Conservation (phyloP, 2,329 filamentous ascomycete species). For the Cladosporium sp. region DNA sequence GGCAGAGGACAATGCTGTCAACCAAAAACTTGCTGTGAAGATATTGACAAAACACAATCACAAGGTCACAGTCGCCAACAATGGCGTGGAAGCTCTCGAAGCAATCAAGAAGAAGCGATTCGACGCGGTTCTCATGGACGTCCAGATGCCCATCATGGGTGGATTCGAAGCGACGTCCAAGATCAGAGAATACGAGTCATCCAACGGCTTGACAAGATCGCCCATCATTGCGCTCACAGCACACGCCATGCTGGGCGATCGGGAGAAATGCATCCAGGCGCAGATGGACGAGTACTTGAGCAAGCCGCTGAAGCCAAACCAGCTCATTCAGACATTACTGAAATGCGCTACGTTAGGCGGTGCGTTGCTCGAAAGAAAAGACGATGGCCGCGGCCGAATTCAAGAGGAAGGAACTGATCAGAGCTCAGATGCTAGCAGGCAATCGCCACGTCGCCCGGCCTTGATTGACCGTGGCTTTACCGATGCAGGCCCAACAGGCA, state of each 20-base stretch:
- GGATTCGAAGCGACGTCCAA: conserved; percentile 96
- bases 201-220: conserved; percentile 75
- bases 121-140: conserved; percentile 97
- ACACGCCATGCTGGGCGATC: conserved; percentile 97
- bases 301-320: conserved; percentile 93
- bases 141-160: conserved; percentile 99
- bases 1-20: conserved; percentile 96
- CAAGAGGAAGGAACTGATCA: conserved; percentile 25
- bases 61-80: conserved; percentile 87
- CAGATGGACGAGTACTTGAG: conserved; percentile 99
- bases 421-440: conserved; percentile 25
- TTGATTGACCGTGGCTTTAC: conserved; percentile 67
- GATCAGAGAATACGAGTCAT: conserved; percentile 91
- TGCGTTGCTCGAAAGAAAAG: conserved; percentile 75
- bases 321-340: conserved; percentile 95
- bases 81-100: conserved; percentile 89
- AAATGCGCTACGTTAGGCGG: conserved; percentile 93
- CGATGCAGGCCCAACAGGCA: conserved; percentile 61
- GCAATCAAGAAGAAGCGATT: conserved; percentile 90
- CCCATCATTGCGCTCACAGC: conserved; percentile 96
- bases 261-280: conserved; percentile 96
- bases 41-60: conserved; percentile 97
- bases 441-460: conserved; percentile 48
- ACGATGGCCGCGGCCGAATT: conserved; percentile 36
- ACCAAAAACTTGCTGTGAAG: conserved; percentile 92